phyloP scores from a whole-genome alignment of 257 asterid species.

The Eustoma russellianum region DNA sequence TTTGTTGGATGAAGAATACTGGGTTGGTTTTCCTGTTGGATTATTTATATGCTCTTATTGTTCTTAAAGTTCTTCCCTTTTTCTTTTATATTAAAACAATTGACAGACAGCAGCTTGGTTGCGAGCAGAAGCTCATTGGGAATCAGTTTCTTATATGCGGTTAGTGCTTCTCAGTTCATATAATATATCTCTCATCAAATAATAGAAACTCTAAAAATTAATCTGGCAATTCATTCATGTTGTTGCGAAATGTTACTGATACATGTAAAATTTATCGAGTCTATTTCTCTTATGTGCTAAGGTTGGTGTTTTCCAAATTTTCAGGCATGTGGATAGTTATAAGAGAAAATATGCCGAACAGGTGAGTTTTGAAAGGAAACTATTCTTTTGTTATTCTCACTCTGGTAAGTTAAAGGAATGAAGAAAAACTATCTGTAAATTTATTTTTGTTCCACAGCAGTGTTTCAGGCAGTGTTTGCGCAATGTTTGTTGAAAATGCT shows the following conservation, averaged over 20 bases:
- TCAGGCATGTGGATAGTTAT: constrained; percentile 63
- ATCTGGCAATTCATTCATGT: not conserved
- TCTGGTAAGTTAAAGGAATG: no score
- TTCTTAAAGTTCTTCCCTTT: not conserved
- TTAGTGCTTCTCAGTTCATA: constrained; percentile 21
- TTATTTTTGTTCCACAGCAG: no score
- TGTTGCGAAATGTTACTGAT: not conserved
- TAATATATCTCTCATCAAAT: not conserved
- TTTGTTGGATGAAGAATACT: constrained; percentile 82
- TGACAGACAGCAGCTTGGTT: constrained; percentile 97
- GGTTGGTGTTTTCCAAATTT: constrained; percentile 16
- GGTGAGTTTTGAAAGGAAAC: constrained; percentile 35
- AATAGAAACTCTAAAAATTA: not conserved
- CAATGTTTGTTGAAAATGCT: no score
- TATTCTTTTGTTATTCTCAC: not conserved
- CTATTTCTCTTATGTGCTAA: constrained; percentile 12
- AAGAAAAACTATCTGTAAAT: no score
- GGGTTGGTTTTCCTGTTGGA: constrained; percentile 55
- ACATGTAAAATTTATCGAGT: not conserved
- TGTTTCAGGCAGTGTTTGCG: no score
- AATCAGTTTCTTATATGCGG: constrained; percentile 70
- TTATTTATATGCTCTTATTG: constrained; percentile 2
- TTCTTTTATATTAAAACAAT: constrained; percentile 27
- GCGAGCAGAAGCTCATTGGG: constrained; percentile 98
- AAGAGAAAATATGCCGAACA: constrained; percentile 87